Conservation (phyloP, 2,329 filamentous ascomycete genomes). For the Microdochium nivale region DNA sequence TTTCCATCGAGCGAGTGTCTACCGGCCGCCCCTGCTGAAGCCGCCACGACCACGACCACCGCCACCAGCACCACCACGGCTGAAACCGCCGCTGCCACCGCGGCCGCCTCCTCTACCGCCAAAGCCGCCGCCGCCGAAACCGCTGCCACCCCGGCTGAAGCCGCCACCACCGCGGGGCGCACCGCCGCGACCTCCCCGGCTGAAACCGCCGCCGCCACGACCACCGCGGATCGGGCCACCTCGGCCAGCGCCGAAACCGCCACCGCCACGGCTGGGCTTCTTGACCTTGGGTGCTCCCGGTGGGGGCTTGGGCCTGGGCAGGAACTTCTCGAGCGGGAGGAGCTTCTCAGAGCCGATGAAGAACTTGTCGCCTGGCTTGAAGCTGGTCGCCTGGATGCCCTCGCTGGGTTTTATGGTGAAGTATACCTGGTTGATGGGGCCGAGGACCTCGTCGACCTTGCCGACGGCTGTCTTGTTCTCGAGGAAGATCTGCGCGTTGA, state of each 20-base stretch:
- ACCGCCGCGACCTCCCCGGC: conserved; percentile 13
- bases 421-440: conserved; percentile 94
- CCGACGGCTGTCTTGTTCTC: conserved; percentile 96
- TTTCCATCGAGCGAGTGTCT: not conserved
- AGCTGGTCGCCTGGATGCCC: conserved; percentile 88
- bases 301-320: conserved; percentile 80
- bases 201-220: conserved; percentile 31
- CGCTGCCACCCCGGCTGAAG: conserved; percentile 33
- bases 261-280: conserved; percentile 64
- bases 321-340: conserved; percentile 88
- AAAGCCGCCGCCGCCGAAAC: conserved; percentile 21
- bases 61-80: conserved; percentile 33
- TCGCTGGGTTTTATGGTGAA: conserved; percentile 98
- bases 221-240: conserved; percentile 30
- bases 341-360: conserved; percentile 94
- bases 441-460: conserved; percentile 96
- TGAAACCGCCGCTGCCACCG: conserved; percentile 20
- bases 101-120: conserved; percentile 15
- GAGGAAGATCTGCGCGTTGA: conserved; percentile 97
- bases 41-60: conserved; percentile 24
- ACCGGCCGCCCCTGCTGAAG: conserved; percentile 14
- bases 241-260: conserved; percentile 41
- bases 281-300: conserved; percentile 54
- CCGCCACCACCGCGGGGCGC: conserved; percentile 53
- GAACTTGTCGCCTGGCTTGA: conserved; percentile 96